These are phyloP conservation scores for Malassezia furfur DNA, from an alignment of 1,284 basidiomycete species.

Conservation along the genomic window DNA sequence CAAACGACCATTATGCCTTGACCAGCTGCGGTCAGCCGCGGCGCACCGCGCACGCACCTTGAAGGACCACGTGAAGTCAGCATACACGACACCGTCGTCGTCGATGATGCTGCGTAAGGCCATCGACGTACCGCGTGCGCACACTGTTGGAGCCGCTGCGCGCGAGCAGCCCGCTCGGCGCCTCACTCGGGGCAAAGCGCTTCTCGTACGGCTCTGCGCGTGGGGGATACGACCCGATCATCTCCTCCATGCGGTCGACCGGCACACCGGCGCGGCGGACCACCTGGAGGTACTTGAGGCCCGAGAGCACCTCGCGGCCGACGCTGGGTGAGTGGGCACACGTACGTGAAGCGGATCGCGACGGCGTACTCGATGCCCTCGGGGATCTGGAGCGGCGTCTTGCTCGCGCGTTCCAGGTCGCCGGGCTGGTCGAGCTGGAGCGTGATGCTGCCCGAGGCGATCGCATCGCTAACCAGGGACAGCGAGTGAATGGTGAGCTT, in stretches of 20 bases:
- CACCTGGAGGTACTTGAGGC: constrained; percentile 65
- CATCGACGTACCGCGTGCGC: constrained; percentile 50
- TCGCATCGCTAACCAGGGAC: constrained; percentile 50
- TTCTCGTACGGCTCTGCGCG: constrained; percentile 48
- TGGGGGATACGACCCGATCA: constrained; percentile 74
- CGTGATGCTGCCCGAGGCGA: constrained; percentile 48
- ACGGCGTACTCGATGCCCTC: constrained; percentile 63
- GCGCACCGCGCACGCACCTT: constrained; percentile 19
- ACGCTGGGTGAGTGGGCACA: constrained; percentile 19
- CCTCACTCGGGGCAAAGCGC: constrained; percentile 48
- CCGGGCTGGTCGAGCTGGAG: constrained; percentile 52
- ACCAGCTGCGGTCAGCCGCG: background rate
- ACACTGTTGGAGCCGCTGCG: constrained; percentile 66
- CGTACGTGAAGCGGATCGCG: constrained; percentile 66
- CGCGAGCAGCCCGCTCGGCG: constrained; percentile 61
- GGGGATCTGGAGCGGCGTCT: constrained; percentile 57
- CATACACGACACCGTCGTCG: constrained; percentile 60
- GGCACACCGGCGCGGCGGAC: constrained; percentile 64
- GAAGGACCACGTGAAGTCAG: constrained; percentile 54
- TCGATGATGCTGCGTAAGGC: constrained; percentile 56
- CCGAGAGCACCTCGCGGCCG: constrained; percentile 74
- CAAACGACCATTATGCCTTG: background rate
- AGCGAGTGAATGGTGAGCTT: constrained; percentile 47
- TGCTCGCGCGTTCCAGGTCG: constrained; percentile 51
- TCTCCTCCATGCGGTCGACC: constrained; percentile 81